phyloP scores from a whole-genome alignment of 2,329 filamentous ascomycete genomes.

The Ceratocystis cubensis region DNA sequence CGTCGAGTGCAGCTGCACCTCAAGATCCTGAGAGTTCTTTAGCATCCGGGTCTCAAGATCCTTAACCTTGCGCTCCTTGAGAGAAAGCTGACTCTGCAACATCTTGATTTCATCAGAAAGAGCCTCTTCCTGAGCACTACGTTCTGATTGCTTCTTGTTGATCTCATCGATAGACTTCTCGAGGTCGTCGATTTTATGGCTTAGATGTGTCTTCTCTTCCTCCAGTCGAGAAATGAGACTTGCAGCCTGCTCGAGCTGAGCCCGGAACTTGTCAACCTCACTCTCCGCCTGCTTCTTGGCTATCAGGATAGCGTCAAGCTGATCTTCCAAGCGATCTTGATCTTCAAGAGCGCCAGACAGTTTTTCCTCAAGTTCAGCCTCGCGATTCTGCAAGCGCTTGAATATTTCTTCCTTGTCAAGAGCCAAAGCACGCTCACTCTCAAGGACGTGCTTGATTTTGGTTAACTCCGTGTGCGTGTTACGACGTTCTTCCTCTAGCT shows the following conservation, averaged over 20 bases:
- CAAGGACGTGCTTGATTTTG: slow-evolving; percentile 82
- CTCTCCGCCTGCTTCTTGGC: slow-evolving; percentile 83
- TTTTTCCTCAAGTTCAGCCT: slow-evolving; percentile 85
- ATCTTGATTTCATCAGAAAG: slow-evolving; percentile 78
- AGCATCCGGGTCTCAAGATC: slow-evolving; percentile 78
- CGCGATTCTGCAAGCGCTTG: slow-evolving; percentile 83
- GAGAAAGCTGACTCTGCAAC: slow-evolving; percentile 73
- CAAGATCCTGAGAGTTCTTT: slow-evolving; percentile 75
- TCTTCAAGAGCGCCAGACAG: slow-evolving; percentile 84
- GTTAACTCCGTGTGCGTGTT: slow-evolving; percentile 78
- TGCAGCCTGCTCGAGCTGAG: slow-evolving; percentile 83
- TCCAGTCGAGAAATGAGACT: slow-evolving; percentile 76
- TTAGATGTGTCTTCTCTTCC: slow-evolving; percentile 67
- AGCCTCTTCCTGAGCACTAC: slow-evolving; percentile 61
- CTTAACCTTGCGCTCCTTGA: slow-evolving; percentile 81
- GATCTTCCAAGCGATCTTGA: slow-evolving; percentile 85
- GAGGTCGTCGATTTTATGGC: slow-evolving; percentile 53
- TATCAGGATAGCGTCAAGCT: slow-evolving; percentile 75
- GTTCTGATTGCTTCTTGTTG: slow-evolving; percentile 56
- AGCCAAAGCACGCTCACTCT: slow-evolving; percentile 89
- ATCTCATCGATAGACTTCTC: slow-evolving; percentile 60
- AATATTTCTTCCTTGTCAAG: slow-evolving; percentile 99
- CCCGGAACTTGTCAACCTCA: slow-evolving; percentile 64
- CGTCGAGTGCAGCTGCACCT: slow-evolving; percentile 65
- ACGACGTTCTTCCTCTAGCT: slow-evolving; percentile 80